phyloP scores from a whole-genome alignment of 257 asterid species.

The Solanum bulbocastanum region DNA sequence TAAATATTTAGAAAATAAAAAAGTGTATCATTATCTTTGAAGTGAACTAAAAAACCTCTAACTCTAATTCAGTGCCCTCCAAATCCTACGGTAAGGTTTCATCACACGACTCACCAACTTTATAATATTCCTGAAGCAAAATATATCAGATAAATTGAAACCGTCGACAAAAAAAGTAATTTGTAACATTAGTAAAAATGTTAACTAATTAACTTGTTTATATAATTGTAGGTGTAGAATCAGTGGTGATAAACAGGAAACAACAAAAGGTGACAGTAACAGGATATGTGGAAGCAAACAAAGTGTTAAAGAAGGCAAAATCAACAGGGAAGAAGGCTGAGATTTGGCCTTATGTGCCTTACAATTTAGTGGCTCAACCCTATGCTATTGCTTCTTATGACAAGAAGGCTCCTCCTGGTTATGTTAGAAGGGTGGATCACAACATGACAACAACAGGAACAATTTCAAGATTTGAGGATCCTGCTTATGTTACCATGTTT shows the following conservation, averaged over 20 bases:
- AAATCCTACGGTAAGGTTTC: background rate
- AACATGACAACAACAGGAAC: background rate
- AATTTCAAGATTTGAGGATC: slow-evolving; percentile 42
- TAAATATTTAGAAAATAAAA: background rate
- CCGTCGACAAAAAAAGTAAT: background rate
- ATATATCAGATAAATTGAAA: background rate
- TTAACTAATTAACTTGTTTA: background rate
- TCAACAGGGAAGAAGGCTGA: slow-evolving; percentile 79
- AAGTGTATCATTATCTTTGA: background rate
- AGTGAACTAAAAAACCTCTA: background rate
- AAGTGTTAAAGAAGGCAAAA: slow-evolving; percentile 65
- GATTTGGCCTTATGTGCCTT: slow-evolving; percentile 87
- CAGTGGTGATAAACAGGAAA: slow-evolving; percentile 67
- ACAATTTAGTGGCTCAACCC: slow-evolving; percentile 82
- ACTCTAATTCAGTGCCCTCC: background rate
- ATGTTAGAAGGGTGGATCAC: slow-evolving; percentile 48
- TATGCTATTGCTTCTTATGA: slow-evolving; percentile 60
- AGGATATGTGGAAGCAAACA: slow-evolving; percentile 53
- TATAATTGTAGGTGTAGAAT: slow-evolving; percentile 40
- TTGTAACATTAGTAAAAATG: background rate
- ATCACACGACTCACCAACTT: background rate
- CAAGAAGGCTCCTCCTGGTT: slow-evolving; percentile 84
- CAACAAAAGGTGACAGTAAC: slow-evolving; percentile 76
- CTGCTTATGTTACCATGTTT: slow-evolving; percentile 42
- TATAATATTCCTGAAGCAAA: background rate